Base-by-base conservation (phyloP, 208 protist genomes). In the Wallacemonas sp. region DNA sequence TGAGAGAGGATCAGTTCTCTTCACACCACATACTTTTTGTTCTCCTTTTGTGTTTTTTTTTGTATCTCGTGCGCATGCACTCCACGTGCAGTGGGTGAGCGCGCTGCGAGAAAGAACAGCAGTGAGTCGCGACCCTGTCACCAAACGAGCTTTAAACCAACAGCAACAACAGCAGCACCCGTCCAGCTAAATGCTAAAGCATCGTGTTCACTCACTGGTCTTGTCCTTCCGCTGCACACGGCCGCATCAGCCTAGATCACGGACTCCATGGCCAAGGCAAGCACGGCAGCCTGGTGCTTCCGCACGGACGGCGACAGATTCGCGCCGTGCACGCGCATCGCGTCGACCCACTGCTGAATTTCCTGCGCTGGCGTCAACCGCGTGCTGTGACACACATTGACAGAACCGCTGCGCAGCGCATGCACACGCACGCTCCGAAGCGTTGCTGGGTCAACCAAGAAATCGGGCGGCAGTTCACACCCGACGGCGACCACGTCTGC, bases 251-350 rank as follows among this genome's bases (percentile, higher is more conserved):
- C 12, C 32, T 26, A 82, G 15, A 86, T 30, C 15, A 72, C 42
- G 8, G 41, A 21, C 45, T 83, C 81, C 46, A 89, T 26, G 1
- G 68, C 68, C 4, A 78, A 63, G 13, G 87, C 73, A 21, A 93
- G 73, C 15, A 73, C 8, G 32, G 68, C 81, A 13, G 87, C 87
- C 46, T 93, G 87, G 26, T 76, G 62, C 46, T 75, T 65, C 10
- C 87, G 67, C 50, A 72, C 57, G 13, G 17, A 10, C 27, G 63
- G 66, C 0, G 72, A 55, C 2, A 93, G 66, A 0, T 37, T 53
- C 21, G 82, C 64, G 0, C 87, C 87, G 50, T 83, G 67, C n/a
- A 17, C 57, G 33, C 85, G 84, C 87, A 93, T 91, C 29, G 60
- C 70, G 19, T 88, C 67, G 50, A 82, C 76, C 87, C 87, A 93